These are phyloP conservation scores for Saccharomyces hybrid DNA, from an alignment of 1,139 yeast species.

Conservation along the genomic window DNA sequence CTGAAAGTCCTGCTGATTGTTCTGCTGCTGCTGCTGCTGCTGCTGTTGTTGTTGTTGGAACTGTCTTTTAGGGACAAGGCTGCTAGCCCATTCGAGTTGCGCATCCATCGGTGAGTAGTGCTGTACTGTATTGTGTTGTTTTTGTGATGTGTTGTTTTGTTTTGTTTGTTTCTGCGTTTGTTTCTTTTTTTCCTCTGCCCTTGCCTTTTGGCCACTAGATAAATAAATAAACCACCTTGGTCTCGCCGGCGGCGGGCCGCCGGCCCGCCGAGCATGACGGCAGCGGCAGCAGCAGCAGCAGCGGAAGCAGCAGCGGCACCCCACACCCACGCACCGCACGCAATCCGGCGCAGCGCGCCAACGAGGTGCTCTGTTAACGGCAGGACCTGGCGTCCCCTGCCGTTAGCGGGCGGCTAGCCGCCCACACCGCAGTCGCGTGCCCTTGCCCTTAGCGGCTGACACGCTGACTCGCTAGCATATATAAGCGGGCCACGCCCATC, in stretches of 20 bases:
- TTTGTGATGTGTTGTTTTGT: not conserved
- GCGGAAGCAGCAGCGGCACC: not conserved
- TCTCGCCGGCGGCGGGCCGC: not conserved
- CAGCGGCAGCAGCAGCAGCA: not conserved
- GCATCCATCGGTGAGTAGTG: not conserved
- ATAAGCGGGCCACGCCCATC: not conserved
- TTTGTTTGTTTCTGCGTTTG: not conserved
- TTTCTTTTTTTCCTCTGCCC: not conserved
- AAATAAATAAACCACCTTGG: not conserved
- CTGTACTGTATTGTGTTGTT: too few species aligned
- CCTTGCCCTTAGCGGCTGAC: slow-evolving; percentile 2
- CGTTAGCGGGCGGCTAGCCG: slow-evolving; percentile 1
- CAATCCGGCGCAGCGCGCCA: not conserved
- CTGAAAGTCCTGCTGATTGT: slow-evolving; percentile 17
- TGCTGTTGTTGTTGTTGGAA: not conserved
- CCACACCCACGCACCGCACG: not conserved
- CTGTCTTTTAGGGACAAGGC: not conserved
- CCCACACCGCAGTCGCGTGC: not conserved
- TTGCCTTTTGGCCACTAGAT: not conserved
- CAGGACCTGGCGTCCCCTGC: slow-evolving; percentile 1
- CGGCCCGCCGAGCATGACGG: not conserved
- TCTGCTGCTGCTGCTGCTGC: slow-evolving; percentile 6
- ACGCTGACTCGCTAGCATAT: not conserved
- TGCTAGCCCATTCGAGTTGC: not conserved
- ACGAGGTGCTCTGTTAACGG: not conserved